Evolutionary conservation across 768 basidiomycete species (phyloP), one percentile per base, ranked within the genome.

Genomic region (Astraeus odoratus): DNA sequence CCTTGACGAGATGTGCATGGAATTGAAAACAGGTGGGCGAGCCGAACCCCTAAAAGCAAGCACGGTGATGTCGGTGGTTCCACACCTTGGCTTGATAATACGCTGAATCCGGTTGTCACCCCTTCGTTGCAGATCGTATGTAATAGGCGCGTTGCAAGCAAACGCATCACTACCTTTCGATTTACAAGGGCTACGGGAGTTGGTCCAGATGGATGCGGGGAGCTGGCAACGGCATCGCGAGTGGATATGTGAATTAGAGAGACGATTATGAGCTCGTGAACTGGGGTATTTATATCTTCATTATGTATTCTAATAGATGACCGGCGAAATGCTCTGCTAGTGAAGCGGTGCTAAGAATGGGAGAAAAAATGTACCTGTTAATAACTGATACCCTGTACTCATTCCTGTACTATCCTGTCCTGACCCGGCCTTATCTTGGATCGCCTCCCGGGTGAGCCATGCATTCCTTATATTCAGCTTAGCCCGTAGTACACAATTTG

Each of bases 1-100:
- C 0, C 62, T 75, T 8, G 51, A 57, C 13, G 59, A 63, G 27
- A 74, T 75, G 48, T 71, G 74, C 36, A 60, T 63, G 24, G 46
- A 46, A 20, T 60, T 75, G 39, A 56, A 68, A 41, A 63, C 51
- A 12, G 57, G 52, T 8, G 40, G 25, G 10, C 50, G 52, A 42
- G 52, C 63, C 22, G 66, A 72, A 43, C 75, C 74, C 15, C 62
- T 76, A 33, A 67, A 67, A 36, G 63, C 67, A 42, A 64, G 68
- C 37, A 73, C 74, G 1, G 74, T 75, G 33, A 75, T 76, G 72
- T 75, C 39, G 52, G 69, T 58, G 36, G 5, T 10, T 15, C 22
- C 22, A 35, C 23, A 4, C 3, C 29, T 20, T 29, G 12, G 12
- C 19, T 34, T 3, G 20, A 20, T 9, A 2, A 15, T 8, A 15